Conservation (phyloP, 495 filamentous ascomycete genomes). For the Durotheca rogersii region DNA sequence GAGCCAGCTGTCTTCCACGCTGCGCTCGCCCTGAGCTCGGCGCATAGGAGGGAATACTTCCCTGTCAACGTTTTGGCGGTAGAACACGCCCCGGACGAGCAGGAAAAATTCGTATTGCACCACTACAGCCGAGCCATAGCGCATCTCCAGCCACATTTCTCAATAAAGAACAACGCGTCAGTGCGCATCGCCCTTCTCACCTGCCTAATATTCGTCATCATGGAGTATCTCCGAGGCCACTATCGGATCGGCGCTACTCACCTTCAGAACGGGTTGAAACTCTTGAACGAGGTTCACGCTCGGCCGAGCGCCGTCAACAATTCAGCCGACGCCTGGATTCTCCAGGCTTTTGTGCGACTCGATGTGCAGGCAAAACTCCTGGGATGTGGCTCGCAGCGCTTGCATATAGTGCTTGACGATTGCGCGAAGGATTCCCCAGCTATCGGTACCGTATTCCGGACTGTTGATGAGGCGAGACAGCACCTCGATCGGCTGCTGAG, state of each 20-base stretch:
- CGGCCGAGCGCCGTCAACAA: conserved; percentile 5
- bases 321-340: conserved; percentile 16
- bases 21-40: conserved; percentile 48
- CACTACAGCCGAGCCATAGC: conserved; percentile 51
- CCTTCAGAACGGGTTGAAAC: conserved; percentile 45
- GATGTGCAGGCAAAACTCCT: conserved; percentile 40
- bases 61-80: not conserved
- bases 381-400: conserved; percentile 18
- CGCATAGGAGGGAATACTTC: conserved; percentile 39
- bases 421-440: conserved; percentile 5
- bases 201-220: conserved; percentile 58
- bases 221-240: conserved; percentile 56
- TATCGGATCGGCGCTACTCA: conserved; percentile 45
- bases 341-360: conserved; percentile 19
- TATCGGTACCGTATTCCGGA: conserved; percentile 24
- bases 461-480: conserved; percentile 29
- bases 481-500: conserved; percentile 37
- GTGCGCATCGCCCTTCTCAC: conserved; percentile 51
- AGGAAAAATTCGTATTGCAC: conserved; percentile 41
- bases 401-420: conserved; percentile 11
- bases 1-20: conserved; percentile 57
- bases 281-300: conserved; percentile 32
- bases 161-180: conserved; percentile 22
- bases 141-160: conserved; percentile 38
- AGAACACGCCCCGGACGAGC: conserved; percentile 20